Percentiles rank a stretch among this genome's conserved stretches.
Conservation (phyloP, 495 filamentous ascomycete species). For the Margaritispora aquatica region DNA sequence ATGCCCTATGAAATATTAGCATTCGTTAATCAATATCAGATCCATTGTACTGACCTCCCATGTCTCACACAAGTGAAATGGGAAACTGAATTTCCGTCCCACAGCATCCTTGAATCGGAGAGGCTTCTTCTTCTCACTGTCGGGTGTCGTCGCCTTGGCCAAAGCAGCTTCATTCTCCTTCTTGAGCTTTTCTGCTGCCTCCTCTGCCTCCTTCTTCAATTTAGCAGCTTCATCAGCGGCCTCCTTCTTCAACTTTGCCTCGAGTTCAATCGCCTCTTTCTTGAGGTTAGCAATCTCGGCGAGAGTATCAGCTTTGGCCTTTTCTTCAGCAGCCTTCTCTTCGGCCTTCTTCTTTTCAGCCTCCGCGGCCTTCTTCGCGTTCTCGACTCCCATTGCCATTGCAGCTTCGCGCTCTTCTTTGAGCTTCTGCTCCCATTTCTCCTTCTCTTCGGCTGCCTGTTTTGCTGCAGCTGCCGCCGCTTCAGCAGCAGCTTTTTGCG, state of each 20-base stretch:
- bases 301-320: constrained; percentile 30
- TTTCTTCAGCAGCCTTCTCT: constrained; percentile 32
- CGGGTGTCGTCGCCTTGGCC: constrained; percentile 23
- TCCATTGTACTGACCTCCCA: constrained; percentile 46
- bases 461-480: constrained; percentile 21
- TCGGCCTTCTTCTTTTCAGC: constrained; percentile 23
- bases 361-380: constrained; percentile 15
- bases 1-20: constrained; percentile 37
- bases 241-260: constrained; percentile 13
- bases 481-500: constrained; percentile 32
- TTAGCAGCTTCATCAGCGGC: constrained; percentile 20
- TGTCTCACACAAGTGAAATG: constrained; percentile 57
- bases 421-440: constrained; percentile 29
- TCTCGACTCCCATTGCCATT: constrained; percentile 16
- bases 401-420: constrained; percentile 21
- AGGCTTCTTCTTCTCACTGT: constrained; percentile 46
- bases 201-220: constrained; percentile 27
- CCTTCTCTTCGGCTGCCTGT: constrained; percentile 27
- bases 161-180: constrained; percentile 30
- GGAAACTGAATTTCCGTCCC: constrained; percentile 57
- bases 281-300: constrained; percentile 35
- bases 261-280: constrained; percentile 17
- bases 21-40: constrained; percentile 1
- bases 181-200: constrained; percentile 19
- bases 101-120: constrained; percentile 64